A percentile compares a stretch with the other conserved stretches of the same genome.
phyloP scores from a whole-genome alignment of 2,329 filamentous ascomycete genomes.

The Lasiodiplodia sp. region DNA sequence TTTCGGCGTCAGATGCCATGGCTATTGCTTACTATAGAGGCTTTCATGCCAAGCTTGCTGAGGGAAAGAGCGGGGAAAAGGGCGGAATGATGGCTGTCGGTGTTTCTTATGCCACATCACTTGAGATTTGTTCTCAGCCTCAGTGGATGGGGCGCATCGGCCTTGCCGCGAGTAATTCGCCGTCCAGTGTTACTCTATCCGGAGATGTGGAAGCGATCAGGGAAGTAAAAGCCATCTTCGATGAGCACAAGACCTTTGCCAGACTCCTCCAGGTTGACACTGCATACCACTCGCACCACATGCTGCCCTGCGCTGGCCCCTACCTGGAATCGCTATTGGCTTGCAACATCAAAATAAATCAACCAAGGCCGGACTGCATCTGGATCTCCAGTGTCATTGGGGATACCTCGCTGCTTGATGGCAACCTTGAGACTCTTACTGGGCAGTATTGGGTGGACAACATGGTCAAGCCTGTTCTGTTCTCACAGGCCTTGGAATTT shows the following conservation, averaged over 20 bases:
- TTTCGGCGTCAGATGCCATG: slow-evolving; percentile 37
- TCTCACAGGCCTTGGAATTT: slow-evolving; percentile 40
- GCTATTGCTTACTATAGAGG: slow-evolving; percentile 38
- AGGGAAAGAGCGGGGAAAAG: slow-evolving; percentile 12
- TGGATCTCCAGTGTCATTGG: slow-evolving; percentile 10
- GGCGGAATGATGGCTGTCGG: slow-evolving; percentile 47
- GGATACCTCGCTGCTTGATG: background rate
- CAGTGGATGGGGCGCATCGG: slow-evolving; percentile 34
- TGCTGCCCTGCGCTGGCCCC: slow-evolving; percentile 25
- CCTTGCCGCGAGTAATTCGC: slow-evolving; percentile 39
- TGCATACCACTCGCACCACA: slow-evolving; percentile 36
- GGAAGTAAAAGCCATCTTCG: slow-evolving; percentile 27
- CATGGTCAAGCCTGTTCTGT: slow-evolving; percentile 55
- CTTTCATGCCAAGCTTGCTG: slow-evolving; percentile 25
- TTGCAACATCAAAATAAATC: background rate
- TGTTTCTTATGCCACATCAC: background rate
- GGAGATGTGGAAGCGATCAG: slow-evolving; percentile 34
- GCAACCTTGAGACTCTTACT: slow-evolving; percentile 32
- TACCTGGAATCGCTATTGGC: slow-evolving; percentile 6
- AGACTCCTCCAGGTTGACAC: slow-evolving; percentile 32
- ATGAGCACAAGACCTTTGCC: slow-evolving; percentile 32
- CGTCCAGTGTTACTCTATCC: slow-evolving; percentile 33
- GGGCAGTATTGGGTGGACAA: slow-evolving; percentile 56
- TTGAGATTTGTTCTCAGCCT: background rate
- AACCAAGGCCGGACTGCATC: background rate